Conservation (phyloP, 352 stramenopile genomes). For the Pythium aristosporum region DNA sequence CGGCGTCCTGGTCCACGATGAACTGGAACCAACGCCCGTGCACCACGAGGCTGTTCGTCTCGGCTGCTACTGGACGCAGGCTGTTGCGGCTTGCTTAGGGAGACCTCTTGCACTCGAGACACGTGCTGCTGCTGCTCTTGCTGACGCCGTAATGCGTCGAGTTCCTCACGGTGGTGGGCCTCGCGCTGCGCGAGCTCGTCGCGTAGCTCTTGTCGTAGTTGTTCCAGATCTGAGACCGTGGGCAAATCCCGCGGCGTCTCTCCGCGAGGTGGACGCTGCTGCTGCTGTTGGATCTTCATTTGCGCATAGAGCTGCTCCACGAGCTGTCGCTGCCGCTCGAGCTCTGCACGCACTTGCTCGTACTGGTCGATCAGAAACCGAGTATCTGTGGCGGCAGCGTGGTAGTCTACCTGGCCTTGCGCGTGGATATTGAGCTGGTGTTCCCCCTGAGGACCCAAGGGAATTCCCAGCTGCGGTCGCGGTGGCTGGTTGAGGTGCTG, state of each 20-base stretch:
- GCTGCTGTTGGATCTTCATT: constrained; percentile 38
- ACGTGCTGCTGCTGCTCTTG: constrained; percentile 31
- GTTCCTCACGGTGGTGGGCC: constrained; percentile 43
- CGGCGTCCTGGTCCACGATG: background rate
- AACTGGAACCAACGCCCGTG: background rate
- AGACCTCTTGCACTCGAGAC: background rate
- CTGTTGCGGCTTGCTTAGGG: constrained; percentile 6
- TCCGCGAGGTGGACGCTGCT: constrained; percentile 22
- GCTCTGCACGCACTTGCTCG: constrained; percentile 51
- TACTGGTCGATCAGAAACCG: constrained; percentile 44
- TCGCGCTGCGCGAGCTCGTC: constrained; percentile 54
- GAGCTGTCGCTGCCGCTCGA: constrained; percentile 46
- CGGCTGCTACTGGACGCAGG: background rate
- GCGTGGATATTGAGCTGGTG: background rate
- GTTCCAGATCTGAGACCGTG: constrained; percentile 56
- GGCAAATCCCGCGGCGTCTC: constrained; percentile 13
- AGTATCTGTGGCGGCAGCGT: constrained; percentile 12
- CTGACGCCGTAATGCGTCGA: constrained; percentile 34
- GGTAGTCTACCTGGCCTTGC: background rate
- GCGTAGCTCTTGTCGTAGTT: constrained; percentile 48
- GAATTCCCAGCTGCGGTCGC: background rate
- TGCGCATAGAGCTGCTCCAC: constrained; percentile 55
- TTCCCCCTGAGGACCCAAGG: background rate
- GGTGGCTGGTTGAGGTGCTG: constrained; percentile 5
- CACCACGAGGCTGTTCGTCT: background rate